Percentiles rank a stretch among this genome's conserved stretches.
These are phyloP conservation scores for Phytopythium cucurbitacearum DNA, from an alignment of 352 stramenopile genomes.

Conservation along the genomic window DNA sequence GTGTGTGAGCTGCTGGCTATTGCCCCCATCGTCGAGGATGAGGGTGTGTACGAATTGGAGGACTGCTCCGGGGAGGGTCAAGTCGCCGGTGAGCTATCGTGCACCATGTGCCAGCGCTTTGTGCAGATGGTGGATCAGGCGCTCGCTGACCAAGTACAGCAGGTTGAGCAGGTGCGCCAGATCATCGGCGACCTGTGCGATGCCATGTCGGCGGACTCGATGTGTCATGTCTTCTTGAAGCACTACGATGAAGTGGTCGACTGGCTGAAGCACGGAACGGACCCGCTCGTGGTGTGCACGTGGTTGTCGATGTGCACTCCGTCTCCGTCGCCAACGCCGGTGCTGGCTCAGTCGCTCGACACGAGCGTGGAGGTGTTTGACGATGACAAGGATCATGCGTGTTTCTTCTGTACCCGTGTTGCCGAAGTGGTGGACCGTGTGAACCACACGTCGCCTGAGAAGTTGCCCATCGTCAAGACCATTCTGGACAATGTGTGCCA, in stretches of 20 bases:
- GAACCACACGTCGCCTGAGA: slow-evolving; percentile 22
- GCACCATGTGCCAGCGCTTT: slow-evolving; percentile 73
- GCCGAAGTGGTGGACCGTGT: slow-evolving; percentile 38
- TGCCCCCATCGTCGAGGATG: slow-evolving; percentile 7
- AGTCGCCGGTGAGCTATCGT: slow-evolving; percentile 36
- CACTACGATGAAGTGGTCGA: slow-evolving; percentile 72
- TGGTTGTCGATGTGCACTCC: slow-evolving; percentile 58
- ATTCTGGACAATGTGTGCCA: slow-evolving; percentile 40
- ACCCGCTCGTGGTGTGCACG: slow-evolving; percentile 52
- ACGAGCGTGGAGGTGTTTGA: slow-evolving; percentile 3
- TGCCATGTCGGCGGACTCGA: slow-evolving; percentile 61
- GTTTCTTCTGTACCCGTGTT: slow-evolving; percentile 46
- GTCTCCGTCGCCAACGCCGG: background rate
- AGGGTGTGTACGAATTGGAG: slow-evolving; percentile 3
- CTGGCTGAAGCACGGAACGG: slow-evolving; percentile 70
- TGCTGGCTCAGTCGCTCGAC: slow-evolving; percentile 4
- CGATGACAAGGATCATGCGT: slow-evolving; percentile 16
- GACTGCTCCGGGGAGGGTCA: slow-evolving; percentile 10
- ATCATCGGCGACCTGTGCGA: slow-evolving; percentile 78
- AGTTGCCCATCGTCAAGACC: slow-evolving; percentile 39
- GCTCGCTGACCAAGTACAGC: slow-evolving; percentile 46
- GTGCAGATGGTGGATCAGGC: slow-evolving; percentile 69
- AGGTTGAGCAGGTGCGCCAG: slow-evolving; percentile 60
- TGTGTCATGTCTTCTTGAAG: slow-evolving; percentile 77
- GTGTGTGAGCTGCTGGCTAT: slow-evolving; percentile 38